Evolutionary conservation across 805 yeast genomes (phyloP), one percentile per base, ranked within the genome.

Genomic region (Wickerhamomyces hampshirensis): DNA sequence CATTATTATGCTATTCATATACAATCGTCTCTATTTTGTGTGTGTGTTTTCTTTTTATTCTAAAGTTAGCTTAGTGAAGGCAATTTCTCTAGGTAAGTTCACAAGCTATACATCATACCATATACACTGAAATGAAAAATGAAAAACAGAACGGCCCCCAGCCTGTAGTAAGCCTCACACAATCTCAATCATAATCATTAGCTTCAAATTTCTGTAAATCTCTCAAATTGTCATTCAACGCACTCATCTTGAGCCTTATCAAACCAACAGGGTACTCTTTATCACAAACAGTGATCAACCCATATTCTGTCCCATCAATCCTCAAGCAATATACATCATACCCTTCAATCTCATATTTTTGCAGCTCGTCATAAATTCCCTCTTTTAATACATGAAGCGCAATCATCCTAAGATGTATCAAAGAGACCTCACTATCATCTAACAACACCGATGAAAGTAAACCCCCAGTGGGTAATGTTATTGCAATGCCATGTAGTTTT

Each of bases 201-300:
- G 44, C 50, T 13, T 46, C 48, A 23, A 47, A 54, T 14, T 45
- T 26, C 18, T 48, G 38, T 12, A 54, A 32, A 14, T 48, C 59
- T 10, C 23, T 30, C 19, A 54, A 30, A 10, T 30, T 29, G 2
- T 37, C 39, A 7, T 37, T 14, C n/a, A 51, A 30, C 2, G 38
- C 38, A 8, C 38, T 36, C 26, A 48, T 14, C 30, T 45, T 54
- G 34, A 47, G 28, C 26, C 42, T 40, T 8, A 53, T 35, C 2
- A 54, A 17, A 1, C 56, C 54, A 24, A 40, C 39, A 8, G 59
- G 59, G 27, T 50, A 54, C 8, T 38, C 43, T n/a, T 27, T 38
- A 21, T 54, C 55, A 13, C 48, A 37, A 7, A 54, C 44, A 3
- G 48, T 26, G 1, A 54, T 35, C 18, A 51, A 37, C 4, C 44